Evolutionary conservation across 2,329 filamentous ascomycete genomes (phyloP).

Genomic region (Paecilomyces formosus): DNA sequence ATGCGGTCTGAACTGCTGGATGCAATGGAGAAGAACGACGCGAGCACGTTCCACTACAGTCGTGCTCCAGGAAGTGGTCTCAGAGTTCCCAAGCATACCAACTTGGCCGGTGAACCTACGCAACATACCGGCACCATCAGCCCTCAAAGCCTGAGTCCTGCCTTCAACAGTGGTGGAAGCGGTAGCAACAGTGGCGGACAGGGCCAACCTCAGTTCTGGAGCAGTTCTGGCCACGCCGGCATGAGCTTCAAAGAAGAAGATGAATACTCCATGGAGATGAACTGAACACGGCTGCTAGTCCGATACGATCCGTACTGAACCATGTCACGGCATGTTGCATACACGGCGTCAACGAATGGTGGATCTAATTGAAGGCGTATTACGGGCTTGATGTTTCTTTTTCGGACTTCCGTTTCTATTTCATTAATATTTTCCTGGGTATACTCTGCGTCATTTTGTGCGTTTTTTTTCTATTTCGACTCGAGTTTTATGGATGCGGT

Average conservation of each 20-base stretch:
- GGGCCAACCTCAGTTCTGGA: conserved; percentile 49
- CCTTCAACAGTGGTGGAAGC: conserved; percentile 64
- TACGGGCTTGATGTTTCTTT: conserved; percentile 16
- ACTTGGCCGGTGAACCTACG: conserved; percentile 74
- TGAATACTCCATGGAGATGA: conserved; percentile 76
- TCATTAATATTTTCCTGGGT: conserved; percentile 24
- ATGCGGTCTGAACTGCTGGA: conserved; percentile 93
- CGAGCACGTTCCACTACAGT: conserved; percentile 72
- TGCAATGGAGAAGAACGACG: conserved; percentile 73
- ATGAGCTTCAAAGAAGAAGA: conserved; percentile 90
- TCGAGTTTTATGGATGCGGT: conserved; percentile 4
- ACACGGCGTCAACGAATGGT: conserved; percentile 19
- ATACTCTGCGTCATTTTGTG: conserved; percentile 15
- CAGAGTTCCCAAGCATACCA: conserved; percentile 87
- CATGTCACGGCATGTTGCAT: conserved; percentile 20
- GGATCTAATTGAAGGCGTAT: conserved; percentile 37
- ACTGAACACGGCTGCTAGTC: conserved; percentile 13
- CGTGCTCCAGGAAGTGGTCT: conserved; percentile 76
- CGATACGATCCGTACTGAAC: neutral
- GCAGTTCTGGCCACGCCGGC: conserved; percentile 44
- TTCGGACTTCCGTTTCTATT: conserved; percentile 20
- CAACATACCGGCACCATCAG: conserved; percentile 42
- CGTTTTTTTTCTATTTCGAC: conserved; percentile 4
- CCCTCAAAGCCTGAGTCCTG: conserved; percentile 60
- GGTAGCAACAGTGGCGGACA: conserved; percentile 44